Base-by-base conservation (phyloP, 129 eudicot genomes). In the Flaveria robusta region DNA sequence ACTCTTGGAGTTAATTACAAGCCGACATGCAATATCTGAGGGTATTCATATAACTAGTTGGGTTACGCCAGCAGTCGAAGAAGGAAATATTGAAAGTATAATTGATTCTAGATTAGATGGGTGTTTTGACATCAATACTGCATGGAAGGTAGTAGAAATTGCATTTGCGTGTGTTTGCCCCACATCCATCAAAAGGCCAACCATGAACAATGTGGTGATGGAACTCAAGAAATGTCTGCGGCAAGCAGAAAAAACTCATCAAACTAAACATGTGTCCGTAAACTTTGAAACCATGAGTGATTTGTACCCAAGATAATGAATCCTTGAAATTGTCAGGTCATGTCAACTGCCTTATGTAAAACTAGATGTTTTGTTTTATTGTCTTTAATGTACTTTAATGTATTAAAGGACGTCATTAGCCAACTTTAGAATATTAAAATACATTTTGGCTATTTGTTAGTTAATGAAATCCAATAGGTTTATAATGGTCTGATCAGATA, bases 1-100 rank as follows among this genome's bases (percentile, higher is more conserved):
- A 24, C 62, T 70, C 60, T 3, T 70, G 15, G 74, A 47, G 76
- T 72, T 72, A 37, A 54, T 74, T 16, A 50, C 87, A 74, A 46
- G 87, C 24, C 77, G 74, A 8, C 63, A 54, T 19, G 83, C 78
- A 60, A 34, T 34, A 34, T 34, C 41, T 31, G 29, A 34, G 10
- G 42, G 19, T 7, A 27, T 54, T 4, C 11, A 64, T 60, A 23
- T 64, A 49, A 7, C 39, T 27, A 37, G 64, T 34, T 76, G 74
- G 81, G 81, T 76, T 18, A 16, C 20, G 22, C 51, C 67, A 10
- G 4, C 11, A 15, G 7, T 66, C 37, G 56, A 27, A 66, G 73
- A 37, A 76, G 81, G 81, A 67, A 37, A 23, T 67, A 51, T 76
- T 26, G 62, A 66, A 43, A 51, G 10, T 51, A 66, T 76, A 18